Percentiles rank a stretch among this genome's conserved stretches.
phyloP scores from a whole-genome alignment of 1,284 basidiomycete genomes.

The Heterobasidion parviporum region DNA sequence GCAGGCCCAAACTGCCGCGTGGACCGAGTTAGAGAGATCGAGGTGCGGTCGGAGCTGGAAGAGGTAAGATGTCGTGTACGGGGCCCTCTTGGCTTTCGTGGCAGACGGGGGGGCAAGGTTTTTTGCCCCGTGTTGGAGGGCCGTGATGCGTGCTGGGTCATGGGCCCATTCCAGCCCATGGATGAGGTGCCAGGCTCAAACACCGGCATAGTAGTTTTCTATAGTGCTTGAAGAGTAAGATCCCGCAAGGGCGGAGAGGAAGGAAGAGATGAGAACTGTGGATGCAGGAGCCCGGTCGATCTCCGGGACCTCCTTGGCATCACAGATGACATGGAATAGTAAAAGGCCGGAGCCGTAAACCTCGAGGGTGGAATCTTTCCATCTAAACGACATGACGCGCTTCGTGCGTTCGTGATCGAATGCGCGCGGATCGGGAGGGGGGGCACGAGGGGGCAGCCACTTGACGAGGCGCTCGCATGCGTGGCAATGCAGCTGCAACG shows the following conservation, averaged over 20 bases:
- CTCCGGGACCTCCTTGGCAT: constrained; percentile 15
- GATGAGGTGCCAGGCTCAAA: constrained; percentile 19
- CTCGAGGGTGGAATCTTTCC: constrained; percentile 14
- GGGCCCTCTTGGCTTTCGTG: background rate
- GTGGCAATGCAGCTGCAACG: constrained; percentile 13
- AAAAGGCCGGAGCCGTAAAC: constrained; percentile 21
- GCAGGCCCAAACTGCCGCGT: background rate
- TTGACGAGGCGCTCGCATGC: constrained; percentile 13
- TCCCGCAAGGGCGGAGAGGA: constrained; percentile 11
- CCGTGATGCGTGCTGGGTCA: background rate
- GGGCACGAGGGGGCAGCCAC: constrained; percentile 10
- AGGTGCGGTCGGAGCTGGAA: background rate
- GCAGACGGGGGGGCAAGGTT: background rate
- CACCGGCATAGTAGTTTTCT: constrained; percentile 13
- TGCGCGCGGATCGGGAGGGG: constrained; percentile 1
- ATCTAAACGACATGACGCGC: constrained; percentile 8
- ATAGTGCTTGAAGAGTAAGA: constrained; percentile 12
- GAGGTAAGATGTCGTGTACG: background rate
- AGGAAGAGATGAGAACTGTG: constrained; percentile 6
- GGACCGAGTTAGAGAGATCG: background rate
- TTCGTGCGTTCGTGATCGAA: constrained; percentile 12
- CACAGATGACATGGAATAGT: constrained; percentile 22
- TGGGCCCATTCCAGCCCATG: constrained; percentile 13
- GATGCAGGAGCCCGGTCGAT: background rate
- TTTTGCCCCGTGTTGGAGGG: background rate